Evolutionary conservation across 2,329 filamentous ascomycete genomes (phyloP).

Genomic region (Ophiostoma tasmaniense): DNA sequence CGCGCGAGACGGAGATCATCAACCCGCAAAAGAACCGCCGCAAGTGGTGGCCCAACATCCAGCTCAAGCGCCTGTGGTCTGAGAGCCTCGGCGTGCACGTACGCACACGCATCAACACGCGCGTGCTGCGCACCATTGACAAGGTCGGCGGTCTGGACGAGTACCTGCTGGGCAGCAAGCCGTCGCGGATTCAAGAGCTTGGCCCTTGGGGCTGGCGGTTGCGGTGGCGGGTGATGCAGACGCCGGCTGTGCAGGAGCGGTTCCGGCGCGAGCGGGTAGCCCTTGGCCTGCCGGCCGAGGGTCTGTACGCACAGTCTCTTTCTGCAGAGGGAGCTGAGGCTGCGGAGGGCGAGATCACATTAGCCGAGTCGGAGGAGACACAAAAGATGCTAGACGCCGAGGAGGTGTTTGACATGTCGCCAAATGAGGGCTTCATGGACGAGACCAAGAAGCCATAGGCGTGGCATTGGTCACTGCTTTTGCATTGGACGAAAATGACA

Average conservation of each 20-base stretch:
- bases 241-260: constrained; percentile 51
- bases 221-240: constrained; percentile 84
- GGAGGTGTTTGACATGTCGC: constrained; percentile 40
- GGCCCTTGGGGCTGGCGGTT: constrained; percentile 86
- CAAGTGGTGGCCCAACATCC: constrained; percentile 67
- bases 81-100: constrained; percentile 53
- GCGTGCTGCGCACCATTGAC: constrained; percentile 65
- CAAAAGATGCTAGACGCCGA: constrained; percentile 33
- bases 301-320: not conserved
- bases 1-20: constrained; percentile 50
- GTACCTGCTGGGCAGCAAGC: constrained; percentile 77
- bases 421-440: constrained; percentile 26
- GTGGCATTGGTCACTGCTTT: not conserved
- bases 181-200: constrained; percentile 71
- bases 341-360: constrained; percentile 24
- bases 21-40: constrained; percentile 52
- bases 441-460: constrained; percentile 21
- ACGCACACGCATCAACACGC: constrained; percentile 59
- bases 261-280: constrained; percentile 57
- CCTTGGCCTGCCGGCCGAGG: constrained; percentile 53
- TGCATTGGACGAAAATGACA: too few relatives aligned
- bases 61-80: constrained; percentile 59
- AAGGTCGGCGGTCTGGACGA: constrained; percentile 84
- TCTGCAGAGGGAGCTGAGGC: constrained; percentile 24
- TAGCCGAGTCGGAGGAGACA: constrained; percentile 25